Evolutionary conservation across 768 basidiomycete species (phyloP).

Genomic region (Psilocybe azurescens): DNA sequence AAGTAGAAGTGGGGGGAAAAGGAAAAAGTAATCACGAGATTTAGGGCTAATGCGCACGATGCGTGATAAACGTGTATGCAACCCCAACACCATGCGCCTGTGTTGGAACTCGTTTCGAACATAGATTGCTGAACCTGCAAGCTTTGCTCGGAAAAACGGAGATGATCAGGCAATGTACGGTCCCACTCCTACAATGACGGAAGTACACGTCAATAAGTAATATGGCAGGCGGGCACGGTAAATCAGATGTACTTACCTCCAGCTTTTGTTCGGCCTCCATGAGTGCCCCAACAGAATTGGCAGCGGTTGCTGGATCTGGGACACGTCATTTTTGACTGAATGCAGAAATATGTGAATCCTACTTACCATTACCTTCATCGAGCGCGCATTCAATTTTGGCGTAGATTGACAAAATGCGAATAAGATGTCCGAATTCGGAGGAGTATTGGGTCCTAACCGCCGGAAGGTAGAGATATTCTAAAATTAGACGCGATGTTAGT

Average conservation of each 20-base stretch:
- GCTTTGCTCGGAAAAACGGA: slow-evolving; percentile 74
- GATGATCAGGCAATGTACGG: slow-evolving; percentile 68
- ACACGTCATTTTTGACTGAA: slow-evolving; percentile 16
- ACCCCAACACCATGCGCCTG: slow-evolving; percentile 83
- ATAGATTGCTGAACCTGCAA: slow-evolving; percentile 71
- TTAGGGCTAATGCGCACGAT: slow-evolving; percentile 66
- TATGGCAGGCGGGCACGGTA: not conserved
- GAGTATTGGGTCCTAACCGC: slow-evolving; percentile 63
- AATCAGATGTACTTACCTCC: slow-evolving; percentile 40
- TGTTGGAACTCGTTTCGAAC: slow-evolving; percentile 81
- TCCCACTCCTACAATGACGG: slow-evolving; percentile 59
- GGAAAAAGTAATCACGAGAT: slow-evolving; percentile 53
- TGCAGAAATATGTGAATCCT: slow-evolving; percentile 6
- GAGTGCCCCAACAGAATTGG: slow-evolving; percentile 39
- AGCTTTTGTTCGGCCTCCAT: slow-evolving; percentile 48
- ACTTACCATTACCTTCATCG: slow-evolving; percentile 54
- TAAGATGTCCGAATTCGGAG: slow-evolving; percentile 79
- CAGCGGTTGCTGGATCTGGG: slow-evolving; percentile 41
- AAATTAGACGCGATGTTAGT: slow-evolving; percentile 23
- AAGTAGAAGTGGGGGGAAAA: slow-evolving; percentile 9
- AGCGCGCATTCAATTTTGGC: slow-evolving; percentile 62
- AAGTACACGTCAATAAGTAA: slow-evolving; percentile 18
- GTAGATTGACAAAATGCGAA: slow-evolving; percentile 71
- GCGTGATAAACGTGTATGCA: slow-evolving; percentile 77
- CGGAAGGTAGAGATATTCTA: slow-evolving; percentile 74